Evolutionary conservation across 257 asterid species (phyloP), one percentile per base, ranked within the genome.

Genomic region (Salvia hispanica): DNA sequence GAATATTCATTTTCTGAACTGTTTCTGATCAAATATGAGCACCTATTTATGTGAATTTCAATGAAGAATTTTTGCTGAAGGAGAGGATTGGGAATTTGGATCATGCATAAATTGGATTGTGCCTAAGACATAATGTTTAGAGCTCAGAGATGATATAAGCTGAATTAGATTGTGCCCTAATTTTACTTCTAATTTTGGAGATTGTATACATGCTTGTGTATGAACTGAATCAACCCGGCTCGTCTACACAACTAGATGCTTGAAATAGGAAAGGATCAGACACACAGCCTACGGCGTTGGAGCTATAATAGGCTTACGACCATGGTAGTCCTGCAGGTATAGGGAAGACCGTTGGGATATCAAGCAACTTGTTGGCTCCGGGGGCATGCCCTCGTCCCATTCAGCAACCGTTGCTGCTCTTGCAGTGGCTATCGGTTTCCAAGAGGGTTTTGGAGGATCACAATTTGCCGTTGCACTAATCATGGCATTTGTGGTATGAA

Each of bases 361-460:
- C 50, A 88, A 82, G 83, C 85, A 76, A 80, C 91, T 94, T 25
- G 53, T 91, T 70, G 97, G 88, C 67, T 88, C 99, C 2, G 99
- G 99, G 8, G 99, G 99, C 9, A 94, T 94, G 99, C 99, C 99
- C 0, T 94, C 99, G 1, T 91, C 99, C 70, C 97, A 94, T 87
- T 86, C 99, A 33, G 78, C 99, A 67, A 91, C 99, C 6, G 99
- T 88, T 68, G 72, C 89, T 64, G 97, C 99, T 67, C 92, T 94
- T 50, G 91, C 97, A 0, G 69, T 84, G 51, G 95, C 95, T 47
- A 82, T 88, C n/a, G 96, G 99, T 65, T 67, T 88, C 66, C 84
- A 74, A 69, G 99, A 91, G 7, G 96, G 99, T 43, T 94, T 94
- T 52, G 97, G 92, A 70, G 92, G 93, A 68, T 79, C 96, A 18